Percentiles rank a stretch among this genome's conserved stretches.
Conservation (phyloP, 2,329 filamentous ascomycete species). For the Venturia nashicola region DNA sequence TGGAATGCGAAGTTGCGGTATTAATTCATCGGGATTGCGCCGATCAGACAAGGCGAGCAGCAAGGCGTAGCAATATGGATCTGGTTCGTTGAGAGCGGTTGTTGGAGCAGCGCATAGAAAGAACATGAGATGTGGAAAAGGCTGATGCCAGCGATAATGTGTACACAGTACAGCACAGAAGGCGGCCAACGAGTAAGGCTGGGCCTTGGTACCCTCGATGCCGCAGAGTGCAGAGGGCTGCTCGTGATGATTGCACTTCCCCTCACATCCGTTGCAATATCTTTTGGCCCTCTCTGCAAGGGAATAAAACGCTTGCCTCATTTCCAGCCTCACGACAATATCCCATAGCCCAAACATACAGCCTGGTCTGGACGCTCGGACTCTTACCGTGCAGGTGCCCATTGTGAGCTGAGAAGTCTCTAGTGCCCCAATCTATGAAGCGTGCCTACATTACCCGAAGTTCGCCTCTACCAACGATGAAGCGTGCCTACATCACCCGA, state of each 20-base stretch:
- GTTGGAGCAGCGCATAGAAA: neutral
- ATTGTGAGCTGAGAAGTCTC: neutral
- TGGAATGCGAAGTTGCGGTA: neutral
- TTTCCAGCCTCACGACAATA: neutral
- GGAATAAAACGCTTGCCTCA: neutral
- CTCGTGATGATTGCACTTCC: neutral
- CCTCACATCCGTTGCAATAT: neutral
- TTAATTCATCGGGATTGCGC: neutral
- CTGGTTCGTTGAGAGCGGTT: too few species aligned
- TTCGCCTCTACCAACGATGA: neutral
- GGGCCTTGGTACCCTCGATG: neutral
- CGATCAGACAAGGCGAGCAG: neutral
- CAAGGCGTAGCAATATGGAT: neutral
- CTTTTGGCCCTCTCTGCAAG: neutral
- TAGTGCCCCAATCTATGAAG: too few species aligned
- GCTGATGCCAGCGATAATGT: neutral
- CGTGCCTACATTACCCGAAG: too few species aligned
- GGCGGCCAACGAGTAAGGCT: neutral
- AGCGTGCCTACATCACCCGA: conserved; percentile 1
- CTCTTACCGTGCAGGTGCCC: neutral
- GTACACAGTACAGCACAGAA: neutral
- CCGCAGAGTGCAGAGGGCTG: neutral
- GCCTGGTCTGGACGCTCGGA: neutral
- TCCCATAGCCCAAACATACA: neutral
- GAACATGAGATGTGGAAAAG: neutral